phyloP scores from a whole-genome alignment of 2,329 filamentous ascomycete genomes.

The Herpotrichia juniperi region DNA sequence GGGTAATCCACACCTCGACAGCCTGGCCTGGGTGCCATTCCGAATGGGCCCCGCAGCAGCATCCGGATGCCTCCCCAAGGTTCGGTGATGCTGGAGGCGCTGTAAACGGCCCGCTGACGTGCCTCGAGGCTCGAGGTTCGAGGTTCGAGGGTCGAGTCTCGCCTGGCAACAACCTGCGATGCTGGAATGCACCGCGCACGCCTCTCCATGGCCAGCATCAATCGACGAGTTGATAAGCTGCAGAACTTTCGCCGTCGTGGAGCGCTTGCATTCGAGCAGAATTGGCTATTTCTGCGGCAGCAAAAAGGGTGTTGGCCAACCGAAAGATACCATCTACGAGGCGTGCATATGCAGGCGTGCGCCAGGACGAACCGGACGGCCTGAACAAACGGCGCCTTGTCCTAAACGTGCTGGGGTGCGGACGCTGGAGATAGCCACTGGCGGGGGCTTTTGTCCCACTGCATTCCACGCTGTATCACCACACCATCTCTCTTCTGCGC shows the following conservation, averaged over 20 bases:
- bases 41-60: background rate
- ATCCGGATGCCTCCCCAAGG: background rate
- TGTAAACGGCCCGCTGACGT: constrained; percentile 1
- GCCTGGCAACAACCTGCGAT: background rate
- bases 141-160: background rate
- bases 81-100: background rate
- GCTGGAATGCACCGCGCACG: background rate
- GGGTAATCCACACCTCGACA: background rate
- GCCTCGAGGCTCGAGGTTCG: background rate
- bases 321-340: constrained; percentile 22
- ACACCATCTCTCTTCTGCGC: constrained; percentile 23
- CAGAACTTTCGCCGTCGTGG: background rate
- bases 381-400: constrained; percentile 38
- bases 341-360: constrained; percentile 37
- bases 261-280: constrained; percentile 3
- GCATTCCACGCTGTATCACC: constrained; percentile 39
- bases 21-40: background rate
- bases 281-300: constrained; percentile 8
- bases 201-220: background rate
- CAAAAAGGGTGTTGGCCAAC: constrained; percentile 18
- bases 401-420: constrained; percentile 18
- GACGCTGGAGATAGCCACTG: constrained; percentile 18
- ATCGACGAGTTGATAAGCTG: constrained; percentile 10
- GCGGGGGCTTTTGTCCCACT: constrained; percentile 37
- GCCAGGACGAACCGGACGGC: constrained; percentile 28